Conservation (phyloP, 768 basidiomycete species). For the Mycena venus region DNA sequence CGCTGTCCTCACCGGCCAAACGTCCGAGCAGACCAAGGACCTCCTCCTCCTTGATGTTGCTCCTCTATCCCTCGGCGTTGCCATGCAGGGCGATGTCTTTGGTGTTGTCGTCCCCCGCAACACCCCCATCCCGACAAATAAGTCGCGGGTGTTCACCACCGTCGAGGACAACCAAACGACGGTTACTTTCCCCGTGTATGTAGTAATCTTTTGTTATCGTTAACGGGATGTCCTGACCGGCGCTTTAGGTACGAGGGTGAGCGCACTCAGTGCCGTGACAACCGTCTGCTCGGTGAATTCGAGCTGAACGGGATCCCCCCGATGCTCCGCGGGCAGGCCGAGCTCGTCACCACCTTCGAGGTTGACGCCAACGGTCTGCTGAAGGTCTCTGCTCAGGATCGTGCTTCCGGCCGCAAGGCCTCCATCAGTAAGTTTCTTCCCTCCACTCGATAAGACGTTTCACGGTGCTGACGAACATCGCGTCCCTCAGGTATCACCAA, state of each 20-base stretch:
- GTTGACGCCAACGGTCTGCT: slow-evolving; percentile 99
- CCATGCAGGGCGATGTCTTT: slow-evolving; percentile 99
- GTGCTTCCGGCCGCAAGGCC: slow-evolving; percentile 98
- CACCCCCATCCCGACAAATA: slow-evolving; percentile 99
- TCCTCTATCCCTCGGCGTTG: slow-evolving; percentile 98
- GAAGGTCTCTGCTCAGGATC: slow-evolving; percentile 98
- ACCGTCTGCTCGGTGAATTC: slow-evolving; percentile 98
- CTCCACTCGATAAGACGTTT: not conserved
- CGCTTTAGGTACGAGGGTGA: slow-evolving; percentile 92
- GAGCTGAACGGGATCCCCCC: slow-evolving; percentile 99
- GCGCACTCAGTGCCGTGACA: slow-evolving; percentile 99
- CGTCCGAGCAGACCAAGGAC: slow-evolving; percentile 98
- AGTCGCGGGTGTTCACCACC: slow-evolving; percentile 98
- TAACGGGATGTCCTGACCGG: not conserved
- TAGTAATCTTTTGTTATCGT: not conserved
- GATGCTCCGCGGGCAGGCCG: slow-evolving; percentile 99
- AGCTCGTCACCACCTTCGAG: slow-evolving; percentile 99
- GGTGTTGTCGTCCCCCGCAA: slow-evolving; percentile 99
- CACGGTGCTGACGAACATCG: slow-evolving; percentile 25
- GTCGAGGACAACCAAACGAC: slow-evolving; percentile 99
- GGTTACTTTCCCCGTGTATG: slow-evolving; percentile 98
- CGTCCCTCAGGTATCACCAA: slow-evolving; percentile 90
- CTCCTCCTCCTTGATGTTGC: slow-evolving; percentile 98
- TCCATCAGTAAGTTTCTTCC: slow-evolving; percentile 83
- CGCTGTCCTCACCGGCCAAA: slow-evolving; percentile 97